Base-by-base conservation (phyloP, 1,139 yeast species). In the Diutina neorugosa region DNA sequence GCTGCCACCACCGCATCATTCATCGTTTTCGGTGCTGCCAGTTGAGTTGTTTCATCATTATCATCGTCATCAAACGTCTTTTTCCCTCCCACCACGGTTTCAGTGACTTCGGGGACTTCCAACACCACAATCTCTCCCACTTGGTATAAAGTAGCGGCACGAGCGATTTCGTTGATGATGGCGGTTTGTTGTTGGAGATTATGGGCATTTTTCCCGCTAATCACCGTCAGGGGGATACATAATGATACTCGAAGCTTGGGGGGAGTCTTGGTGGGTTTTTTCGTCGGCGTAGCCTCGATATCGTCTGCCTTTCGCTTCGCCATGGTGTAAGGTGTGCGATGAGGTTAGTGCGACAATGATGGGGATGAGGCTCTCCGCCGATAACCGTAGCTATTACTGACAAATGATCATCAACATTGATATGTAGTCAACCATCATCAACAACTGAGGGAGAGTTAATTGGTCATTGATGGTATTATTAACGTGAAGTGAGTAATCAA, bases 121-220 rank as follows among this genome's bases (percentile, higher is more conserved):
- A 87, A 72, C 1, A 90, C 71, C 5, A 90, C 80, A 47, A 90
- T 75, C 63, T 90, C 97, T 2, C 80, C 78, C 2, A 86, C 87
- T 54, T 80, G 76, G 64, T 77, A 89, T 16, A 80, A 71, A 37
- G 86, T 78, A 5, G 90, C 86, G 2, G 84, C 81, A 60, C 84
- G 80, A 18, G 96, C 94, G 31, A 90, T 74, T 66, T 89, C 95
- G 61, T 89, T 86, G 1, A 86, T 82, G 1, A 82, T 74, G 55
- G 78, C 72, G 0, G 96, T 88, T 12, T 80, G 81, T 65, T 89
- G 96, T 57, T 84, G 84, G 53, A 86, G 69, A 59, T 83, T 84
- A 53, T 68, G 68, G 52, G 93, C 86, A 64, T 80, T 78, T 19
- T 78, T 62, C 6, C 58, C 57, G 1, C 77, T 69, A 19, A 85